Percentiles rank a stretch among this genome's conserved stretches.
phyloP scores from a whole-genome alignment of 2,329 filamentous ascomycete genomes.

The Dactylellina parvicollis region DNA sequence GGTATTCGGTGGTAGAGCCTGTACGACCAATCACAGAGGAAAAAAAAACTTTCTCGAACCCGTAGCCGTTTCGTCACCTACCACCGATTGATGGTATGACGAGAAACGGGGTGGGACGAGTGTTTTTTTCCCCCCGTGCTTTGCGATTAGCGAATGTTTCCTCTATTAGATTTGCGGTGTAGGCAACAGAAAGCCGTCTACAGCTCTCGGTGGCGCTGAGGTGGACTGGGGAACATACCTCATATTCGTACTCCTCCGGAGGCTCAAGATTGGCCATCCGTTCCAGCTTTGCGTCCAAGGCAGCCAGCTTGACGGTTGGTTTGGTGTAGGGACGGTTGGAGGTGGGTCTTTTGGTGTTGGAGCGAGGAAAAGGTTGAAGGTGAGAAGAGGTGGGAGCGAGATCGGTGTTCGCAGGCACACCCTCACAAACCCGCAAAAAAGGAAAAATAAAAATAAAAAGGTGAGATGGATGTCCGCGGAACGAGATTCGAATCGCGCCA shows the following conservation, averaged over 20 bases:
- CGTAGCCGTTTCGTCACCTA: background rate
- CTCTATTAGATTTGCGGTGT: background rate
- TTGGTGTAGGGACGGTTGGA: constrained; percentile 2
- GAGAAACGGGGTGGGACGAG: constrained; percentile 3
- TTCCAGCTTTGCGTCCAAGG: constrained; percentile 50
- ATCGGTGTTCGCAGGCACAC: constrained; percentile 20
- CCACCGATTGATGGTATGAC: constrained; percentile 15
- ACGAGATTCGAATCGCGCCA: background rate
- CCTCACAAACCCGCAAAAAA: background rate
- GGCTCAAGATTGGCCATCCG: constrained; percentile 52
- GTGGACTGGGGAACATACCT: constrained; percentile 16
- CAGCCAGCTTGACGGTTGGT: constrained; percentile 53
- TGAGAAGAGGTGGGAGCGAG: constrained; percentile 23
- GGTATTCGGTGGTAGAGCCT: constrained; percentile 53
- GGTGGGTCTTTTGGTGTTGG: background rate
- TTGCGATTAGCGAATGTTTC: constrained; percentile 1
- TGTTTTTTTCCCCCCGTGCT: constrained; percentile 14
- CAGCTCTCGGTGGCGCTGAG: background rate
- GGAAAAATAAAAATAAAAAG: background rate
- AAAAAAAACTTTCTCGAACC: constrained; percentile 2
- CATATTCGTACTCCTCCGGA: constrained; percentile 54
- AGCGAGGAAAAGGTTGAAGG: background rate
- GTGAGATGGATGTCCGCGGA: background rate
- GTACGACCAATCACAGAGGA: background rate
- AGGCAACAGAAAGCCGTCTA: background rate